Evolutionary conservation across 805 yeast species (phyloP).

Genomic region (Wickerhamiella dianesei): DNA sequence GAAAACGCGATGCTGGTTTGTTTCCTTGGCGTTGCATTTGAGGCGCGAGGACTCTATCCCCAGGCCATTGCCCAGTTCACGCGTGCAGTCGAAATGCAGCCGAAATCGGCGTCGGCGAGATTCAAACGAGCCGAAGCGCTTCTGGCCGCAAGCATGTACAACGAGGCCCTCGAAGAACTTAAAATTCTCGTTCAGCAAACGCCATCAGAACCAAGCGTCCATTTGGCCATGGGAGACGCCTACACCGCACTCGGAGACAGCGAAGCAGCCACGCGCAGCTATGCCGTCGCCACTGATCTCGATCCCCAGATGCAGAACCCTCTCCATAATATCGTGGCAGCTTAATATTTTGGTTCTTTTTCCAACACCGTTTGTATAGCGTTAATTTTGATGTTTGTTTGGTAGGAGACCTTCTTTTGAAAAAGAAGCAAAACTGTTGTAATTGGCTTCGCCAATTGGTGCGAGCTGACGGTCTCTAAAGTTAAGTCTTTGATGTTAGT

Average conservation of each 20-base stretch:
- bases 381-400: too few species aligned
- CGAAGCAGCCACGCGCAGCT: slow-evolving; percentile 67
- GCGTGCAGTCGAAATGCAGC: slow-evolving; percentile 71
- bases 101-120: slow-evolving; percentile 69
- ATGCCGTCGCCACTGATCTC: slow-evolving; percentile 75
- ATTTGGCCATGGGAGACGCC: slow-evolving; percentile 74
- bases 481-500: too few species aligned
- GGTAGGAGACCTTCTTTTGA: too few species aligned
- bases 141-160: slow-evolving; percentile 55
- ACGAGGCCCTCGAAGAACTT: slow-evolving; percentile 60
- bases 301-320: slow-evolving; percentile 40
- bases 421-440: too few species aligned
- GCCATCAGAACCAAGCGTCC: slow-evolving; percentile 92
- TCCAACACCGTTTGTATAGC: too few species aligned
- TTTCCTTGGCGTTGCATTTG: slow-evolving; percentile 88
- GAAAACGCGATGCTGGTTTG: slow-evolving; percentile 78
- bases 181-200: slow-evolving; percentile 61
- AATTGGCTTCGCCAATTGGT: too few species aligned
- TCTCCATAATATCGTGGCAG: neutral
- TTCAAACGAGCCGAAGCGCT: slow-evolving; percentile 80
- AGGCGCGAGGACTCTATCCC: slow-evolving; percentile 51
- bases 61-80: slow-evolving; percentile 73
- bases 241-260: slow-evolving; percentile 64
- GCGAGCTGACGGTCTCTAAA: too few species aligned
- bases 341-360: neutral